Evolutionary conservation across 129 eudicot genomes (phyloP).

Genomic region (Deinandra increscens): DNA sequence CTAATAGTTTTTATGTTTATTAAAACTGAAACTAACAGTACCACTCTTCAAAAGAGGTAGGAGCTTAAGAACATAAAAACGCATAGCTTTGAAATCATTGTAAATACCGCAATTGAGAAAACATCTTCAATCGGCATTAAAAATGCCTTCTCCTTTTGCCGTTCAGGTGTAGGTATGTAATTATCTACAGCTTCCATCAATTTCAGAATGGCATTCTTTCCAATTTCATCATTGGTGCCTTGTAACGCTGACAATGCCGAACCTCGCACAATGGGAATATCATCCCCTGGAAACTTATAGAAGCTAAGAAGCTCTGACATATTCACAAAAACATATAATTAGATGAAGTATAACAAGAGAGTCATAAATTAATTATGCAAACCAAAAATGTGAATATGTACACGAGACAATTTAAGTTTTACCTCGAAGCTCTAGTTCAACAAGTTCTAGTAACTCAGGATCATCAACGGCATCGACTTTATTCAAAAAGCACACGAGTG

Average conservation of each 20-base stretch:
- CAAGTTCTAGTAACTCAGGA: constrained; percentile 85
- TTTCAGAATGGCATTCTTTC: constrained; percentile 76
- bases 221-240: constrained; percentile 88
- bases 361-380: not conserved
- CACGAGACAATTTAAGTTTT: not conserved
- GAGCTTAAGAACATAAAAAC: not conserved
- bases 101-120: constrained; percentile 77
- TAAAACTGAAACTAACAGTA: not conserved
- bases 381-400: not conserved
- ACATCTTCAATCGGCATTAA: constrained; percentile 95
- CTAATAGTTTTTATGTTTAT: not conserved
- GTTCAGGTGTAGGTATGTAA: constrained; percentile 90
- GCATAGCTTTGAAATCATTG: not conserved
- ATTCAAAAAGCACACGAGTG: constrained; percentile 80
- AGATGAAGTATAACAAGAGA: not conserved
- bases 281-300: constrained; percentile 97
- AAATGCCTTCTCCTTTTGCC: constrained; percentile 90
- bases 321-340: constrained; percentile 6
- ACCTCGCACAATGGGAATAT: constrained; percentile 87
- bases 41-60: too few relatives aligned
- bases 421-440: constrained; percentile 95
- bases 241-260: constrained; percentile 91
- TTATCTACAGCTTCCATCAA: constrained; percentile 93
- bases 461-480: constrained; percentile 91
- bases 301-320: constrained; percentile 88